Base-by-base conservation (phyloP, 2,329 filamentous ascomycete genomes). In the Sphaerulina musiva region DNA sequence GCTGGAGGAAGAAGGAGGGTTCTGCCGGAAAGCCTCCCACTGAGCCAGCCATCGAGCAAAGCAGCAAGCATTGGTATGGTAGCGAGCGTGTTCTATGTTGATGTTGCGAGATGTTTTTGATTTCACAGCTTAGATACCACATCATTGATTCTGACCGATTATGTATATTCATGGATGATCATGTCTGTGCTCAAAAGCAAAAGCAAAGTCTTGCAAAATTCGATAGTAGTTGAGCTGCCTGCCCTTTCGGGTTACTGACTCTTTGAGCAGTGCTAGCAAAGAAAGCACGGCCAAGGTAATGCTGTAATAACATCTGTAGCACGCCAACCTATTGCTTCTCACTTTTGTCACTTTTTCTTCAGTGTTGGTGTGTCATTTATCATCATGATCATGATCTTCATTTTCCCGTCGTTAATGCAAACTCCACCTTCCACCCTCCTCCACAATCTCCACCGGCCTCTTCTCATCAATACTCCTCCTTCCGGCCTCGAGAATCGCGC, bases 401-500 rank as follows among this genome's bases (percentile, higher is more conserved):
- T 36, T 2, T 12, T 8, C 11, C 14, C 14, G 14, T 12, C 32
- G 3, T 36, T 70, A 82, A 69, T 78, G 77, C 68, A 95, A 70
- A 64, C 77, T 82, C 89, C 88, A 95, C 29, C 74, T 70, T 0
- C 80, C 85, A 54, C 81, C 78, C 64, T 81, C 76, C 59, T 83
- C 75, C 62, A 81, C 76, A 64, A 96, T 95, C 69, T 83, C 82
- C 29, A 96, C 80, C 56, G 88, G 80, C 53, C 90, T 78, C 53
- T 80, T 80, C 77, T 95, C 88, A 69, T 96, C 90, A 64, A 96
- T 79, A 69, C 87, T 92, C 66, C 84, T 79, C 60, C 91, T 77
- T 0, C 92, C 91, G 1, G 91, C 91, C 72, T 96, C 86, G 53
- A 96, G 76, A 59, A 96, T 95, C 0, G 91, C 91, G 7, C 89